A percentile compares a stretch with the other conserved stretches of the same genome.
phyloP scores from a whole-genome alignment of 495 filamentous ascomycete genomes.

The Lophiotrema nucula region DNA sequence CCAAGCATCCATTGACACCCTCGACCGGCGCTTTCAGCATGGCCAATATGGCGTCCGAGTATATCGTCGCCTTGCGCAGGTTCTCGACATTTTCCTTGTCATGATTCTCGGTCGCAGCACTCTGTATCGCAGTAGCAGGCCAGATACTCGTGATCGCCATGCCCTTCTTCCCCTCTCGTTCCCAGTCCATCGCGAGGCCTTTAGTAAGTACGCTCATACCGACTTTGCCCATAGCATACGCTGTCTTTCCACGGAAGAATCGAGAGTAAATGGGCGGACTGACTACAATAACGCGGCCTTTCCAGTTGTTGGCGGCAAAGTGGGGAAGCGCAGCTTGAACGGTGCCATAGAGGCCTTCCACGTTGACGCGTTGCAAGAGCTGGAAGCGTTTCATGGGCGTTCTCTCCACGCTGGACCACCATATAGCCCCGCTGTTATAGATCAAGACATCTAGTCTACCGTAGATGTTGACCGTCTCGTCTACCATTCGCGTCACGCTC shows the following conservation, averaged over 20 bases:
- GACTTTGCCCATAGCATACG: slow-evolving; percentile 84
- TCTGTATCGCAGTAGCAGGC: slow-evolving; percentile 71
- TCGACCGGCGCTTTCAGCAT: slow-evolving; percentile 63
- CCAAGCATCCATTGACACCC: slow-evolving; percentile 67
- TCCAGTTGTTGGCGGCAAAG: slow-evolving; percentile 53
- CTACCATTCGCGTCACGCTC: slow-evolving; percentile 62
- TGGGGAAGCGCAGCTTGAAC: slow-evolving; percentile 67
- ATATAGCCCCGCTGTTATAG: slow-evolving; percentile 86
- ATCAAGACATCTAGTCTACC: slow-evolving; percentile 68
- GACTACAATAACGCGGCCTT: slow-evolving; percentile 72
- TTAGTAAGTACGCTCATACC: slow-evolving; percentile 80
- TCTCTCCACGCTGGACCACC: slow-evolving; percentile 72
- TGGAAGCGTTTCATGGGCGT: slow-evolving; percentile 78
- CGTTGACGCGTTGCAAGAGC: slow-evolving; percentile 80
- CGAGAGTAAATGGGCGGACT: slow-evolving; percentile 81
- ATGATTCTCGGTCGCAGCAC: slow-evolving; percentile 63
- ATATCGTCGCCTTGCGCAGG: slow-evolving; percentile 70
- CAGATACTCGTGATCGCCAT: slow-evolving; percentile 83
- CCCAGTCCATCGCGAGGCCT: slow-evolving; percentile 80
- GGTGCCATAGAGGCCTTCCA: slow-evolving; percentile 68
- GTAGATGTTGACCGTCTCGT: slow-evolving; percentile 59
- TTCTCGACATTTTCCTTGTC: slow-evolving; percentile 48
- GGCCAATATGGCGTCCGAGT: slow-evolving; percentile 74
- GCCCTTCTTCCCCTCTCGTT: slow-evolving; percentile 58
- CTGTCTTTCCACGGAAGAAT: slow-evolving; percentile 84